phyloP scores from a whole-genome alignment of 805 yeast species.

The Saturnispora diversa region DNA sequence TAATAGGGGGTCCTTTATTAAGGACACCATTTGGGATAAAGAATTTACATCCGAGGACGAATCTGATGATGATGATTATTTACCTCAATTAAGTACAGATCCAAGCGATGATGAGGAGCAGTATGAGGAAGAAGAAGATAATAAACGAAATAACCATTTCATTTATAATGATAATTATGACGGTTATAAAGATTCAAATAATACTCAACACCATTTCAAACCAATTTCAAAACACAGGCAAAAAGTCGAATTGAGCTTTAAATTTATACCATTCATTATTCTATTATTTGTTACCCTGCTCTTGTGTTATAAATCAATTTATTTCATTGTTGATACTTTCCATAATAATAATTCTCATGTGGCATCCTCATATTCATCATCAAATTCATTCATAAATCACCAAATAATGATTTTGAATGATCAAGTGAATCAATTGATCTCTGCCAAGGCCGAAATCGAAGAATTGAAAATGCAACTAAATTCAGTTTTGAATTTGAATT shows the following conservation, averaged over 20 bases:
- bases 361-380: too few relatives aligned
- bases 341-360: too few relatives aligned
- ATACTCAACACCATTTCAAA: constrained; percentile 13
- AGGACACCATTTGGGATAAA: constrained; percentile 1
- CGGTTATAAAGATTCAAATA: constrained; percentile 15
- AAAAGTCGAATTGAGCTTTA: constrained; percentile 13
- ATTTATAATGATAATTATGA: neutral
- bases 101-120: neutral
- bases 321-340: too few relatives aligned
- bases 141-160: constrained; percentile 1
- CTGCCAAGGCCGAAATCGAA: constrained; percentile 1
- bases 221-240: constrained; percentile 13
- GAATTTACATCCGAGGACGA: neutral
- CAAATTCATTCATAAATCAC: constrained; percentile 5
- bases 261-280: constrained; percentile 11
- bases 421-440: constrained; percentile 7
- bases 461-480: neutral
- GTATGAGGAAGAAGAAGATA: neutral
- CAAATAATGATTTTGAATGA: constrained; percentile 7
- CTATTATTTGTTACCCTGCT: constrained; percentile 8
- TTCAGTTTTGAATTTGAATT: neutral
- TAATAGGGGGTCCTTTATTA: neutral
- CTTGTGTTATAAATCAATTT: constrained; percentile 9
- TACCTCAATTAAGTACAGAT: neutral
- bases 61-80: constrained; percentile 1